Evolutionary conservation across 2,329 filamentous ascomycete genomes (phyloP).

Genomic region (Fusarium annulatum): DNA sequence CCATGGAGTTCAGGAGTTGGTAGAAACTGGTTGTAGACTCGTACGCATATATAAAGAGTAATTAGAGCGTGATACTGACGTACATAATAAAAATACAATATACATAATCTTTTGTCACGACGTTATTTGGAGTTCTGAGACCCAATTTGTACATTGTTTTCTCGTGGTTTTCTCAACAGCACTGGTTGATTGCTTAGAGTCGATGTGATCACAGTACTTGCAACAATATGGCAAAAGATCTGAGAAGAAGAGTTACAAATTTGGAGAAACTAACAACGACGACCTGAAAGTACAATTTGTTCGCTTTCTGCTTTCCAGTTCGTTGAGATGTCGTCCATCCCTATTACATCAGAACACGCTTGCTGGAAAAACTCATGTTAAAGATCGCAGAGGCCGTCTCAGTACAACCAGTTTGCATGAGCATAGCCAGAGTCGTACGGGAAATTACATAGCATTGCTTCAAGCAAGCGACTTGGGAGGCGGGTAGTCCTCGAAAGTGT

Average conservation of each 20-base stretch:
- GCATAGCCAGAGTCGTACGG: neutral
- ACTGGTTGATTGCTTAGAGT: neutral
- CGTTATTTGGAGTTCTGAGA: neutral
- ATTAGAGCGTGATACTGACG: neutral
- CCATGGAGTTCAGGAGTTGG: neutral
- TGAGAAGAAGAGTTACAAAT: constrained; percentile 2
- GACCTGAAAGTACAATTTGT: neutral
- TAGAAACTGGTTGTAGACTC: neutral
- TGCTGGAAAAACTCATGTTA: constrained; percentile 7
- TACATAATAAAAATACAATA: neutral
- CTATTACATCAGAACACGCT: constrained; percentile 26
- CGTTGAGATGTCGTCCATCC: constrained; percentile 6
- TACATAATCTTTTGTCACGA: neutral
- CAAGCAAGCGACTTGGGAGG: constrained; percentile 33
- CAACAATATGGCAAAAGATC: neutral
- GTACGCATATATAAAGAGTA: neutral
- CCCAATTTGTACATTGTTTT: neutral
- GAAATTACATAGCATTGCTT: neutral
- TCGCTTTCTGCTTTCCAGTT: constrained; percentile 2
- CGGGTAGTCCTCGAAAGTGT: constrained; percentile 15
- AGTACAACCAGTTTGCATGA: neutral
- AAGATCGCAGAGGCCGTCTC: neutral
- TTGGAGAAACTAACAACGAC: constrained; percentile 2
- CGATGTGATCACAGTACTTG: neutral
- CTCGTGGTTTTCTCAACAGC: neutral